phyloP scores from a whole-genome alignment of 257 asterid genomes.

The Lycium barbarum region DNA sequence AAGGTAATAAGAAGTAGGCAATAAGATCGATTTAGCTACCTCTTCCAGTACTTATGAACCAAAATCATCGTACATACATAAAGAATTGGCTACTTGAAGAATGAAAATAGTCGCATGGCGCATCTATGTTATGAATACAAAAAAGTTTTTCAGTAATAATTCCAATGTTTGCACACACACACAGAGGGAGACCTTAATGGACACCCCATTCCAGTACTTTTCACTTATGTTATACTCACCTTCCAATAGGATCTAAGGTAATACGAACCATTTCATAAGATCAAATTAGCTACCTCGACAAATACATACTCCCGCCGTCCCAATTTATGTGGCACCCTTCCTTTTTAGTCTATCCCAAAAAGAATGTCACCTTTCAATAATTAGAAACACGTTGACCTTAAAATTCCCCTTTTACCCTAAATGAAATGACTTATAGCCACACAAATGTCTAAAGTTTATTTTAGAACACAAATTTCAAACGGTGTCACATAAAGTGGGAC shows the following conservation, averaged over 20 bases:
- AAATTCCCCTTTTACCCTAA: no score
- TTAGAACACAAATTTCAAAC: no score
- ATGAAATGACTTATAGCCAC: no score
- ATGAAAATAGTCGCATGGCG: not conserved
- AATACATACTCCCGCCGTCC: no score
- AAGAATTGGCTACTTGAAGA: not conserved
- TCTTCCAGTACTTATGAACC: not conserved
- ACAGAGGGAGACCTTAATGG: not conserved
- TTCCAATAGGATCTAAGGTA: not conserved
- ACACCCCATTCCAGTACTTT: slow-evolving; percentile 4
- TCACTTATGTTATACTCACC: not conserved
- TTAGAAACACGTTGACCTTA: no score
- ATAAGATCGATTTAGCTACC: not conserved
- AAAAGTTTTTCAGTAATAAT: not conserved
- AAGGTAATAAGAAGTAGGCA: not conserved
- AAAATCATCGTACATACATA: not conserved
- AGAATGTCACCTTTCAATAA: no score
- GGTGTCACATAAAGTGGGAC: no score
- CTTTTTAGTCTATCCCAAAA: no score
- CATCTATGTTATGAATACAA: not conserved
- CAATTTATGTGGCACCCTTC: no score
- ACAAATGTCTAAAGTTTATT: no score
- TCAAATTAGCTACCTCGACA: slow-evolving; percentile 14
- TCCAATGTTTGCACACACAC: not conserved
- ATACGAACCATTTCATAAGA: not conserved